Evolutionary conservation across 805 yeast species (phyloP).

Genomic region (Blastobotrys mokoenaii): DNA sequence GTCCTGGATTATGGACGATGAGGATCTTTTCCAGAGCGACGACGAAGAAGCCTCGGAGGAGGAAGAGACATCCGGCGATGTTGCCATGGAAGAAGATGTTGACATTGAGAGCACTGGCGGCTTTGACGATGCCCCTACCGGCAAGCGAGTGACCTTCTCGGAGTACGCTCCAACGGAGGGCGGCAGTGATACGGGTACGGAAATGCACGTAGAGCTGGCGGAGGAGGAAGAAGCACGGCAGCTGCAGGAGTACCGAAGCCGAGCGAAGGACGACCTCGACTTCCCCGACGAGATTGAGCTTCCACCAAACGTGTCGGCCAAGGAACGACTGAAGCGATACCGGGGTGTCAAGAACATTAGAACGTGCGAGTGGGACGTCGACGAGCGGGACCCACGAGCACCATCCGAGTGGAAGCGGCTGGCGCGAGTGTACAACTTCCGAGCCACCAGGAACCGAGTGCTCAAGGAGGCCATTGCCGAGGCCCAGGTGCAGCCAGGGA

Average conservation of each 20-base stretch:
- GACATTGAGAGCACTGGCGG: constrained; percentile 12
- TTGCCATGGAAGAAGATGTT: constrained; percentile 5
- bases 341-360: constrained; percentile 82
- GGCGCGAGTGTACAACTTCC: constrained; percentile 65
- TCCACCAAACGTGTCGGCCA: constrained; percentile 65
- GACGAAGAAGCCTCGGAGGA: constrained; percentile 27
- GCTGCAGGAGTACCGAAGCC: constrained; percentile 53
- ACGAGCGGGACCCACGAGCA: constrained; percentile 66
- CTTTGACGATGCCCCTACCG: constrained; percentile 8
- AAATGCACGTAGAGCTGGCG: constrained; percentile 61
- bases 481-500: constrained; percentile 52
- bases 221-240: constrained; percentile 82
- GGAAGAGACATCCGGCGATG: constrained; percentile 3
- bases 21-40: constrained; percentile 34
- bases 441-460: constrained; percentile 63
- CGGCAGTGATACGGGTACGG: constrained; percentile 35
- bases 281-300: constrained; percentile 95
- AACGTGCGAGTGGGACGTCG: constrained; percentile 78
- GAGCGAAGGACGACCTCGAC: constrained; percentile 76
- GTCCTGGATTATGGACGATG: constrained; percentile 53
- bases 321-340: constrained; percentile 65
- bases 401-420: constrained; percentile 76
- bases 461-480: constrained; percentile 45
- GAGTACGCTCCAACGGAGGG: constrained; percentile 39
- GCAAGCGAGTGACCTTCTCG: constrained; percentile 8